Evolutionary conservation across 2,329 filamentous ascomycete species (phyloP).

Genomic region (Esteya vermicola): DNA sequence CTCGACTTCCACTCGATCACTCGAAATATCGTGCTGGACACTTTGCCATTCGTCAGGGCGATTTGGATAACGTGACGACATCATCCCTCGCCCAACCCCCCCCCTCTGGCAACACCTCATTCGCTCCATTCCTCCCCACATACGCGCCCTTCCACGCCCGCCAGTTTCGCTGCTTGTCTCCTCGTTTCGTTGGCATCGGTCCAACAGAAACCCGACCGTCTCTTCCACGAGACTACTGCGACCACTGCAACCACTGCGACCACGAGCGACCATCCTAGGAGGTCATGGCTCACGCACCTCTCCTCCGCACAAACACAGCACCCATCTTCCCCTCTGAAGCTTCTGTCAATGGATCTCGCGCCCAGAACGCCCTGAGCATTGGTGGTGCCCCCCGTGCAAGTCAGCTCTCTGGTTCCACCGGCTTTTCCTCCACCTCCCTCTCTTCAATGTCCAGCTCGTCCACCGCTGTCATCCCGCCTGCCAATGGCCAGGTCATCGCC

Average conservation of each 20-base stretch:
- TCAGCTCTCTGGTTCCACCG: constrained; percentile 48
- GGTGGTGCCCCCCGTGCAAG: constrained; percentile 33
- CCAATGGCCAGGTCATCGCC: constrained; percentile 53
- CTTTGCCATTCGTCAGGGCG: no score
- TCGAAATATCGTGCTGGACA: no score
- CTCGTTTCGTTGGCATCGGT: no score
- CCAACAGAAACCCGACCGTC: no score
- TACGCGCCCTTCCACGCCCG: background rate
- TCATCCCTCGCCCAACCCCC: background rate
- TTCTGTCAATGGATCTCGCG: constrained; percentile 28
- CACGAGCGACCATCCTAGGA: no score
- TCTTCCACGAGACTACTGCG: no score
- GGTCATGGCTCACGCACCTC: constrained; percentile 45
- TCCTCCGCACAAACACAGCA: constrained; percentile 44
- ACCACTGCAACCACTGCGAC: no score
- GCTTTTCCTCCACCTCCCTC: constrained; percentile 38
- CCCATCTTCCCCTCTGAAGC: constrained; percentile 31
- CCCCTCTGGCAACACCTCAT: no score
- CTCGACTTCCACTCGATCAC: no score
- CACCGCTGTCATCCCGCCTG: constrained; percentile 23
- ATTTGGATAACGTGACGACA: background rate
- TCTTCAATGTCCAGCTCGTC: constrained; percentile 30
- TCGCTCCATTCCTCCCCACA: no score
- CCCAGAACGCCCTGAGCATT: constrained; percentile 35
- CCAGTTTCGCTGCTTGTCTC: background rate